Conservation (phyloP, 2,329 filamentous ascomycete genomes). For the Pseudogymnoascus sp. region DNA sequence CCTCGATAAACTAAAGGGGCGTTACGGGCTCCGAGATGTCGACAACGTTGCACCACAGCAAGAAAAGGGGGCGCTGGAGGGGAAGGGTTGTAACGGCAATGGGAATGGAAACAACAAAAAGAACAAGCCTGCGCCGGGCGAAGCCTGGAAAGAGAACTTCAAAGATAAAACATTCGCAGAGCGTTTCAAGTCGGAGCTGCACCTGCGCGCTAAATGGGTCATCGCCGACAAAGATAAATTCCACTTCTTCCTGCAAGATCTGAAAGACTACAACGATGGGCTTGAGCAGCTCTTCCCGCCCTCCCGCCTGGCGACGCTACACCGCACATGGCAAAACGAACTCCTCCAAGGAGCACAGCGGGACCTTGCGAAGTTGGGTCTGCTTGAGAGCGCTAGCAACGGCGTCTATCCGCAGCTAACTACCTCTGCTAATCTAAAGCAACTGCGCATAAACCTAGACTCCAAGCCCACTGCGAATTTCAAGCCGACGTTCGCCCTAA, state of each 20-base stretch:
- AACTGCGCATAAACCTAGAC: constrained; percentile 42
- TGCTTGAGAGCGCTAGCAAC: constrained; percentile 36
- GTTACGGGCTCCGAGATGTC: constrained; percentile 34
- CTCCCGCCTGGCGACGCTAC: constrained; percentile 35
- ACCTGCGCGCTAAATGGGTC: constrained; percentile 37
- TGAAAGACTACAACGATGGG: constrained; percentile 43
- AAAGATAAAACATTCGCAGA: background rate
- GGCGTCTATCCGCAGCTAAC: constrained; percentile 38
- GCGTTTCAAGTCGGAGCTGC: constrained; percentile 16
- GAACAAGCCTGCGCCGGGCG: background rate
- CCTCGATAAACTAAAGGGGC: constrained; percentile 35
- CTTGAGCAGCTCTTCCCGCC: constrained; percentile 41
- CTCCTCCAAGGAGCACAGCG: constrained; percentile 39
- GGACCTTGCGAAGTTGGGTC: constrained; percentile 35
- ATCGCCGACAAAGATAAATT: constrained; percentile 43
- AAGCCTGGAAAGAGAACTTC: constrained; percentile 5
- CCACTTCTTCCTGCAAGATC: constrained; percentile 32
- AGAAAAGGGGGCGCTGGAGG: background rate
- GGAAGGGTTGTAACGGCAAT: constrained; percentile 16
- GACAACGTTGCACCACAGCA: background rate
- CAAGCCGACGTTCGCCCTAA: constrained; percentile 37
- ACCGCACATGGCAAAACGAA: constrained; percentile 41
- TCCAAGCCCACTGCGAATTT: constrained; percentile 34
- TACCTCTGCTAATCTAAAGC: constrained; percentile 38
- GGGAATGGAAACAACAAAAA: constrained; percentile 9